phyloP scores from a whole-genome alignment of 1,139 yeast species.

The Candida tetrigidarum region DNA sequence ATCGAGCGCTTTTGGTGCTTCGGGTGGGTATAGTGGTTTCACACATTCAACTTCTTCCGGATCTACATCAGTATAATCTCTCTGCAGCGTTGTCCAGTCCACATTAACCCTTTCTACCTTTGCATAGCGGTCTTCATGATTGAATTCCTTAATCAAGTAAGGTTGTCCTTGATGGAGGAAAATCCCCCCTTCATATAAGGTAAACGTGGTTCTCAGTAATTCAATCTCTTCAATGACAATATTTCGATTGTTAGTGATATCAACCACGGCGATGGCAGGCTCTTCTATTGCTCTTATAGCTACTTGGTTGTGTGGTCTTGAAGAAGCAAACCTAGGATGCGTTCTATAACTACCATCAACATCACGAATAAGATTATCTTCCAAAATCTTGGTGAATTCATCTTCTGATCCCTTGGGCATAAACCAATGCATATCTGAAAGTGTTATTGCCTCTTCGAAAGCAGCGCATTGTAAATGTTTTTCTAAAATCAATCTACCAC shows the following conservation, averaged over 20 bases:
- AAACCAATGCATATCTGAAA: constrained; percentile 55
- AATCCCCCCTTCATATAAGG: constrained; percentile 94
- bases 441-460: constrained; percentile 69
- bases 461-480: constrained; percentile 96
- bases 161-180: constrained; percentile 94
- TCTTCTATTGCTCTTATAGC: constrained; percentile 85
- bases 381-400: constrained; percentile 42
- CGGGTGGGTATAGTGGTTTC: constrained; percentile 47
- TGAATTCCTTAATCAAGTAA: constrained; percentile 82
- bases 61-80: constrained; percentile 93
- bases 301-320: constrained; percentile 79
- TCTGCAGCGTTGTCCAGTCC: constrained; percentile 89
- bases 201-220: constrained; percentile 84
- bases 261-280: constrained; percentile 83
- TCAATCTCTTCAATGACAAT: constrained; percentile 89
- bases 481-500: constrained; percentile 55
- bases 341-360: constrained; percentile 60
- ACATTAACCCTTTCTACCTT: constrained; percentile 87
- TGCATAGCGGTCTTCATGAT: constrained; percentile 74
- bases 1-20: constrained; percentile 36
- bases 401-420: constrained; percentile 18
- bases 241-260: constrained; percentile 75
- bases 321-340: constrained; percentile 71
- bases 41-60: constrained; percentile 75
- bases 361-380: constrained; percentile 49